These are phyloP conservation scores for Hamamelis virginiana DNA, from an alignment of 164 flowering plant species.

Conservation along the genomic window DNA sequence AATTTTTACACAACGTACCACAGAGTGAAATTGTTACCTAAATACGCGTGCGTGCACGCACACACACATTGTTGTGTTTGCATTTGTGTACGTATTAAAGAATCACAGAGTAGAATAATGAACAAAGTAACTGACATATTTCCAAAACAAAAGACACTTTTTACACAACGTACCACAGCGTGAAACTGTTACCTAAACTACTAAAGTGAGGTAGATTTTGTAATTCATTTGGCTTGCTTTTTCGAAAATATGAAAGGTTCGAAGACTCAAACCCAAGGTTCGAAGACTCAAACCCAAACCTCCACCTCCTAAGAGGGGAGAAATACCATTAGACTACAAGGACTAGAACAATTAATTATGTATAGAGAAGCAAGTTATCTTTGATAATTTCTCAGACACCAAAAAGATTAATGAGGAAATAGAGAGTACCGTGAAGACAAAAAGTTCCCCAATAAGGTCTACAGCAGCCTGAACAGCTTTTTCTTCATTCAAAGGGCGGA, in stretches of 20 bases:
- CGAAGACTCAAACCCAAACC: too few species aligned
- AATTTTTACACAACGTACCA: neutral
- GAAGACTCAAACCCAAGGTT: too few species aligned
- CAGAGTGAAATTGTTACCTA: too few species aligned
- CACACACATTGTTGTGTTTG: neutral
- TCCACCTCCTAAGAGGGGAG: too few species aligned
- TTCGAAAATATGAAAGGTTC: too few species aligned
- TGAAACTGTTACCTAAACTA: too few species aligned
- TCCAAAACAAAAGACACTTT: neutral
- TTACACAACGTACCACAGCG: too few species aligned
- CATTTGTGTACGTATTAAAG: neutral
- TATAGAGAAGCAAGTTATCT: neutral
- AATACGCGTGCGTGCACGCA: too few species aligned
- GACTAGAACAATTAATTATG: too few species aligned
- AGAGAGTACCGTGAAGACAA: constrained; percentile 68
- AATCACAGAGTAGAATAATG: neutral
- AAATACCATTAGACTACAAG: too few species aligned
- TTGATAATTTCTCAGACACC: neutral
- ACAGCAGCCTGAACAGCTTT: constrained; percentile 93
- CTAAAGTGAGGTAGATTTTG: too few species aligned
- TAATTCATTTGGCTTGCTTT: too few species aligned
- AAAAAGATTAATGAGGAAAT: neutral
- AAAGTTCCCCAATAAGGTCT: constrained; percentile 83
- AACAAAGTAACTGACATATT: neutral
- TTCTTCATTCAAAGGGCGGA: constrained; percentile 86